Percentiles rank a stretch among this genome's conserved stretches.
Evolutionary conservation across 1,284 basidiomycete genomes (phyloP).

Genomic region (Trametes pubescens): DNA sequence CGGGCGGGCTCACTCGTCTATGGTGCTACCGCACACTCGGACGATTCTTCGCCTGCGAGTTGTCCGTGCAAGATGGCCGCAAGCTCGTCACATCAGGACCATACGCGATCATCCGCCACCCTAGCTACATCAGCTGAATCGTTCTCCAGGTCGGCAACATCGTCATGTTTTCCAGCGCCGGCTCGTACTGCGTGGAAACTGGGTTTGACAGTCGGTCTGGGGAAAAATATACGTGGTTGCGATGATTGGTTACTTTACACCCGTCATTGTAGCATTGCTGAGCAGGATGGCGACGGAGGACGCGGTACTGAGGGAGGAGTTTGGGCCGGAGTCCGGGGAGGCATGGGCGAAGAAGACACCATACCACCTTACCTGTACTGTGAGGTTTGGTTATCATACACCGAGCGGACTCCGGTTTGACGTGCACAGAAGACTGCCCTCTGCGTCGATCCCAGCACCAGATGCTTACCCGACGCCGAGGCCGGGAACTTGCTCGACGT

Average conservation of each 20-base stretch:
- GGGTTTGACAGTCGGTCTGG: background rate
- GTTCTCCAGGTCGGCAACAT: background rate
- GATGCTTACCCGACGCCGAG: too few species aligned
- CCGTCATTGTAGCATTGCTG: background rate
- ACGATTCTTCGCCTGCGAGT: conserved; percentile 13
- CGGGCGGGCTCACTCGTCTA: background rate
- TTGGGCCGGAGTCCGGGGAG: conserved; percentile 12
- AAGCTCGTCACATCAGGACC: conserved; percentile 19
- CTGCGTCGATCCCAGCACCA: too few species aligned
- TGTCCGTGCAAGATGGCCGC: conserved; percentile 11
- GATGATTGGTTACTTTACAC: background rate
- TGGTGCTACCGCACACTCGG: conserved; percentile 13
- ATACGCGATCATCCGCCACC: conserved; percentile 20
- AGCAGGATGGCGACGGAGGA: conserved; percentile 14
- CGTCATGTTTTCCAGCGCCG: background rate
- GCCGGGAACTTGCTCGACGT: too few species aligned
- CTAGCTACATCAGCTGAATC: conserved; percentile 5
- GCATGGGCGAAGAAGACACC: conserved; percentile 14
- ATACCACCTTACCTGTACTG: conserved; percentile 18
- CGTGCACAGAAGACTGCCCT: too few species aligned
- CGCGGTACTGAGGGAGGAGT: conserved; percentile 16
- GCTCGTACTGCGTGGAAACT: background rate
- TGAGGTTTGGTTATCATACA: too few species aligned
- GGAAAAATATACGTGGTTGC: background rate
- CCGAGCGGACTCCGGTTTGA: too few species aligned